These are phyloP conservation scores for Albifimbria verrucaria DNA, from an alignment of 2,329 filamentous ascomycete genomes.

Conservation along the genomic window DNA sequence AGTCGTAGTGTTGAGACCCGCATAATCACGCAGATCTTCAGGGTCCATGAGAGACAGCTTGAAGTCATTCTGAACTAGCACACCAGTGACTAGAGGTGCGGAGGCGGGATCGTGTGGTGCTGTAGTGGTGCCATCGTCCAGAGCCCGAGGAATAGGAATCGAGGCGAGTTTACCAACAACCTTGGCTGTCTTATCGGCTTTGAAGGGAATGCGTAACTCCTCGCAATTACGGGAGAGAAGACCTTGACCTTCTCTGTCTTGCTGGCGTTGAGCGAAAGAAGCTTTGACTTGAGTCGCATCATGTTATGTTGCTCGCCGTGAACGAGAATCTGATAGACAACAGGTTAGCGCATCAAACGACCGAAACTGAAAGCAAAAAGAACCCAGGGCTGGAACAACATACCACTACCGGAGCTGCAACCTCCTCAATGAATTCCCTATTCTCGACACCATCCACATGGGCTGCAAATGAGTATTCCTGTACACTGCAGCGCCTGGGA, in stretches of 20 bases:
- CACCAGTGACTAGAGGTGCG: conserved; percentile 70
- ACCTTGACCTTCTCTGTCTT: conserved; percentile 84
- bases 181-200: conserved; percentile 90
- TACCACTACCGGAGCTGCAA: conserved; percentile 87
- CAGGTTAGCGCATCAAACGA: conserved; percentile 6
- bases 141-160: conserved; percentile 61
- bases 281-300: conserved; percentile 92
- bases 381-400: conserved; percentile 34
- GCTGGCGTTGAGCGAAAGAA: conserved; percentile 84
- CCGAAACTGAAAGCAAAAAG: neutral
- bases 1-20: conserved; percentile 92
- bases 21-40: conserved; percentile 92
- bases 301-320: conserved; percentile 98
- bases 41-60: conserved; percentile 96
- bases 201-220: conserved; percentile 91
- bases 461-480: conserved; percentile 93
- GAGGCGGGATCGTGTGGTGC: conserved; percentile 23
- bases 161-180: conserved; percentile 92
- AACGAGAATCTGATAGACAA: conserved; percentile 70
- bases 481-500: conserved; percentile 84
- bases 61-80: conserved; percentile 96
- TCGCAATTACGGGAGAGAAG: conserved; percentile 94
- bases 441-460: conserved; percentile 97
- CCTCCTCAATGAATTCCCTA: conserved; percentile 93
- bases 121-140: conserved; percentile 13